Evolutionary conservation across 495 filamentous ascomycete species (phyloP), one percentile per base, ranked within the genome.

Genomic region (Emericellopsis terricola): DNA sequence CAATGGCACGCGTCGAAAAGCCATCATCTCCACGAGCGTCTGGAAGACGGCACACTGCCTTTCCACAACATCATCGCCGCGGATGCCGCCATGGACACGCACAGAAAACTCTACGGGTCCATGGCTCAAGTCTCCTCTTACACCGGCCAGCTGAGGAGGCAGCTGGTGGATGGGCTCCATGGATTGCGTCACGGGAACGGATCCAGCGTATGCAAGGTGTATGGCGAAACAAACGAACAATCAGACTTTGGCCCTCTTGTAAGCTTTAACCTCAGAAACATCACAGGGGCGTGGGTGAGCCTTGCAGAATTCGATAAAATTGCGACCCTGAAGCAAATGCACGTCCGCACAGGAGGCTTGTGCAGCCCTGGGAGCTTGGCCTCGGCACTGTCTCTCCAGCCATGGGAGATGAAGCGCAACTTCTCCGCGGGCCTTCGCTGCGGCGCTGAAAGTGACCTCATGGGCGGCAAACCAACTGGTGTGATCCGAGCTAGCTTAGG

Each of bases 291-390:
- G 8, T 92, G 79, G 79, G 51, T 89, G 23, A 78, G 78, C 18
- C 78, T 86, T 41, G 65, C 73, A 0, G 84, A 92, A 43, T 70
- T 94, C 4, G 86, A 94, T 47, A 81, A 79, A 44, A 59, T 94
- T 2, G 81, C 86, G 0, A 62, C 70, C 10, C 57, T 89, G 1
- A 80, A 79, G 41, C 66, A 71, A 19, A 76, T 94, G 30, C 81
- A 94, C 43, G 50, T 94, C 7, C 65, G 87, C 3, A 85, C 81
- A 4, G 87, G 87, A 6, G 79, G 83, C 0, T 64, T 92, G 21
- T 96, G 87, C 57, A 94, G 94, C 41, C 87, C 87, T 0, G 87
- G 85, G 6, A 84, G 87, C 8, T 70, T 91, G 30, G 74, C 84
- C 13, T 45, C 55, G 0, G 68, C 65, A 19, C 64, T 94, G 14